Evolutionary conservation across 441 rosid genomes (phyloP), one percentile per base, ranked within the genome.

Genomic region (Pelargonium fulgidum): DNA sequence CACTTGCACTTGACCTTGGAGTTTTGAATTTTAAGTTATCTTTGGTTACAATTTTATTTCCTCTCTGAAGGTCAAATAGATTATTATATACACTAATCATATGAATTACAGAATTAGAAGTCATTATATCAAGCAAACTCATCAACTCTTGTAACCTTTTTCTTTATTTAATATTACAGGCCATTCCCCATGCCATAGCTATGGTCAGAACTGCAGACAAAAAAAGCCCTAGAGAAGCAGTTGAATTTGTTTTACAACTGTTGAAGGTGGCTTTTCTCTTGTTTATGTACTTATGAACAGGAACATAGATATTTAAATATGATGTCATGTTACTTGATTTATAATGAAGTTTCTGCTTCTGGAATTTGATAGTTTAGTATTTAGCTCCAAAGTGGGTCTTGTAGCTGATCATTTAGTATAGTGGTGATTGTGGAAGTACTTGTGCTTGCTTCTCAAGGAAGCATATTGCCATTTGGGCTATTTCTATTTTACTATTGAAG

Each of bases 191-290:
- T 85, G 96, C 98, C 73, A 82, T 95, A 68, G 97, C 99, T 47
- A 84, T 76, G 86, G 89, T 92, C 70, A 86, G 96, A 79, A 81
- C 90, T 71, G 80, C 87, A 10, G 99, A 95, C 75, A 86, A 81
- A 73, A 95, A 89, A 79, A 95, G 98, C 85, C 98, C 99, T 62
- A 85, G 97, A 76, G 99, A 92, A 88, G 99, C 98, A 74, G 87
- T 95, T 76, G 98, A 95, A 74, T 95, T 95, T 83, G 83, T 95
- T 79, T 86, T 92, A 81, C 98, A 90, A 79, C 98, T 95, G 74
- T 76, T 92, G 73, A 95, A 95, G 98, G 98, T 92, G 78, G 52
- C 45, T 70, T 73, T 78, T 29, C 44, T 19, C 61, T 22, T 33
- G 22, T 14, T 16, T 7, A 14, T 11, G 13, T 12, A 11, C 54